phyloP scores from a whole-genome alignment of 179 eudicot species.

The Sideroxylon spinosum region DNA sequence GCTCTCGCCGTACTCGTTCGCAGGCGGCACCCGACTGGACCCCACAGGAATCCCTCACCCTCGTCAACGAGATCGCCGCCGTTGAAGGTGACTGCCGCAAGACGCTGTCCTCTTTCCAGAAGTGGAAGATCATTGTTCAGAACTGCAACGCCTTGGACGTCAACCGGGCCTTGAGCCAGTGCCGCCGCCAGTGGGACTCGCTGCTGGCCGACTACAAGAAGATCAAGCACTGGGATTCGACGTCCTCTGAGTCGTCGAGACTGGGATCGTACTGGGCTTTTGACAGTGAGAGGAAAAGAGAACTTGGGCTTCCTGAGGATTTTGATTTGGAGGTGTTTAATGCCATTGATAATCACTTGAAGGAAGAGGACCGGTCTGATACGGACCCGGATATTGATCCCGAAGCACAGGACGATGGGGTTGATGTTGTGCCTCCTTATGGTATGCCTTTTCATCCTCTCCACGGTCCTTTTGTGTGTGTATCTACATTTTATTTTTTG shows the following conservation, averaged over 20 bases:
- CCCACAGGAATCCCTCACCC: slow-evolving; percentile 50
- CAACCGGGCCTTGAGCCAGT: slow-evolving; percentile 46
- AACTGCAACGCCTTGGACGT: slow-evolving; percentile 66
- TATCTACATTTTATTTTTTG: neutral
- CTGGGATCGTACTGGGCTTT: slow-evolving; percentile 38
- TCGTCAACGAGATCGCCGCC: slow-evolving; percentile 57
- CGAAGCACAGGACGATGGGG: slow-evolving; percentile 32
- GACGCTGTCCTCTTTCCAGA: slow-evolving; percentile 63
- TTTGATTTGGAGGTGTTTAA: slow-evolving; percentile 44
- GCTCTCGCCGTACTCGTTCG: slow-evolving; percentile 58
- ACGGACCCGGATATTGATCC: slow-evolving; percentile 53
- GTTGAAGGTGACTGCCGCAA: slow-evolving; percentile 56
- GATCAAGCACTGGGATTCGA: slow-evolving; percentile 19
- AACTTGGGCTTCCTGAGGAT: slow-evolving; percentile 35
- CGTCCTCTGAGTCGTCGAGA: slow-evolving; percentile 22
- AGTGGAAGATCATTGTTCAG: slow-evolving; percentile 59
- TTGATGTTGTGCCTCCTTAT: slow-evolving; percentile 21
- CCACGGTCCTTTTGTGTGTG: neutral
- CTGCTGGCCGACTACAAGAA: slow-evolving; percentile 40
- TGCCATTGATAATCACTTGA: slow-evolving; percentile 39
- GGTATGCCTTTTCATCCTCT: slow-evolving; percentile 26
- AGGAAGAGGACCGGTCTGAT: slow-evolving; percentile 27
- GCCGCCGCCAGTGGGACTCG: slow-evolving; percentile 67
- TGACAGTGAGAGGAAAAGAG: slow-evolving; percentile 27
- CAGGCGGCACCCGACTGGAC: slow-evolving; percentile 65